Evolutionary conservation across 306 rosid genomes (phyloP).

Genomic region (Begonia masoniana): DNA sequence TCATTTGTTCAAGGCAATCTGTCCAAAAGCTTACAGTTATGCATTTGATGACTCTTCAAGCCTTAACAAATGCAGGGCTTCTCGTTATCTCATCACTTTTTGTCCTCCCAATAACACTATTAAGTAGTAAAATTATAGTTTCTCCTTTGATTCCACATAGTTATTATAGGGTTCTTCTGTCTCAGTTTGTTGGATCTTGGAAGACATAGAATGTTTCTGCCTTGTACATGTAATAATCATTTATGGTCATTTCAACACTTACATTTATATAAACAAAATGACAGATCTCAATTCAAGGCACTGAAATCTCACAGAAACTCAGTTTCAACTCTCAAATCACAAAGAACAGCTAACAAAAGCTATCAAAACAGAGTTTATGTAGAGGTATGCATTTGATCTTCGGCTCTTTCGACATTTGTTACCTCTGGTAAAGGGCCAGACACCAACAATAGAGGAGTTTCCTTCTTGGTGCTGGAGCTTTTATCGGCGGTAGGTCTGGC

Average conservation of each 20-base stretch:
- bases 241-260: too few relatives aligned
- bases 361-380: neutral
- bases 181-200: too few relatives aligned
- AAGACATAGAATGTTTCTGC: too few relatives aligned
- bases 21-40: conserved; percentile 94
- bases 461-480: conserved; percentile 26
- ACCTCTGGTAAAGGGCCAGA: conserved; percentile 31
- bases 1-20: conserved; percentile 81
- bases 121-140: too few relatives aligned
- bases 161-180: too few relatives aligned
- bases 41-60: conserved; percentile 88
- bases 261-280: too few relatives aligned
- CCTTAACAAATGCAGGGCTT: conserved; percentile 79
- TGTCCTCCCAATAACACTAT: conserved; percentile 37
- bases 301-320: too few relatives aligned
- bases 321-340: too few relatives aligned
- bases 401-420: conserved; percentile 8
- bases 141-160: too few relatives aligned
- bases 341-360: too few relatives aligned
- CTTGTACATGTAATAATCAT: too few relatives aligned
- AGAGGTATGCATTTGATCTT: neutral
- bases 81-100: conserved; percentile 78
- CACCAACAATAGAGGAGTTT: conserved; percentile 55
- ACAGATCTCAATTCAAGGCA: too few relatives aligned
- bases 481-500: conserved; percentile 14